Evolutionary conservation across 345 rosid genomes (phyloP).

Genomic region (Draba incana): DNA sequence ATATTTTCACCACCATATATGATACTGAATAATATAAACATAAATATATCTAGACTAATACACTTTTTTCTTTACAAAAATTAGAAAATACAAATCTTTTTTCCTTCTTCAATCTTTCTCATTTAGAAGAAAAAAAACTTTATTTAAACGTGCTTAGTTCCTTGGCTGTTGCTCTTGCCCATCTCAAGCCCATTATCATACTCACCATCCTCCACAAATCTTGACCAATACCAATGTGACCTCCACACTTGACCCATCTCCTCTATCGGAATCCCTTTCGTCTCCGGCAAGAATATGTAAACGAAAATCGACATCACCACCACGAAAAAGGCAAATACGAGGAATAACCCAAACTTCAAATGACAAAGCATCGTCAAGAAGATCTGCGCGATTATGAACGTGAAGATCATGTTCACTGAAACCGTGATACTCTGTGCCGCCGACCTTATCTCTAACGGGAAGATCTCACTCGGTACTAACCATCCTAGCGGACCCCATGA

Average conservation of each 20-base stretch:
- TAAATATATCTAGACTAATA: slow-evolving; percentile 25
- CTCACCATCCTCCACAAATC: slow-evolving; percentile 44
- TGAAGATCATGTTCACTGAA: slow-evolving; percentile 49
- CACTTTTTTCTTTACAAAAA: slow-evolving; percentile 28
- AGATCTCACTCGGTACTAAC: slow-evolving; percentile 49
- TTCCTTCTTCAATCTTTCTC: slow-evolving; percentile 6
- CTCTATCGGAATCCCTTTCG: slow-evolving; percentile 46
- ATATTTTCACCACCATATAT: slow-evolving; percentile 15
- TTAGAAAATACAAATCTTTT: slow-evolving; percentile 21
- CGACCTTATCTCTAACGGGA: slow-evolving; percentile 47
- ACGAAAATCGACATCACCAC: slow-evolving; percentile 43
- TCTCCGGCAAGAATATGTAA: slow-evolving; percentile 44
- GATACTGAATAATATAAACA: slow-evolving; percentile 35
- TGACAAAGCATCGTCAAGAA: slow-evolving; percentile 47
- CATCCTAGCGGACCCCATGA: slow-evolving; percentile 49
- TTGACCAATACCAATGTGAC: slow-evolving; percentile 48
- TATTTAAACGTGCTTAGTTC: slow-evolving; percentile 39
- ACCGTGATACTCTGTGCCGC: slow-evolving; percentile 47
- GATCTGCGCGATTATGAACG: slow-evolving; percentile 42
- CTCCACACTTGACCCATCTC: slow-evolving; percentile 50
- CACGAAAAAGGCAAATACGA: slow-evolving; percentile 44
- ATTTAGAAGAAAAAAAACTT: neutral
- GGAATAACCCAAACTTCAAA: slow-evolving; percentile 42
- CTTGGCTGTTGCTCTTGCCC: slow-evolving; percentile 40
- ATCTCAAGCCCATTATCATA: slow-evolving; percentile 39